Percentiles rank a stretch among this genome's conserved stretches.
These are phyloP conservation scores for Cercospora zeae-maydis DNA, from an alignment of 2,329 filamentous ascomycete species.

Conservation along the genomic window DNA sequence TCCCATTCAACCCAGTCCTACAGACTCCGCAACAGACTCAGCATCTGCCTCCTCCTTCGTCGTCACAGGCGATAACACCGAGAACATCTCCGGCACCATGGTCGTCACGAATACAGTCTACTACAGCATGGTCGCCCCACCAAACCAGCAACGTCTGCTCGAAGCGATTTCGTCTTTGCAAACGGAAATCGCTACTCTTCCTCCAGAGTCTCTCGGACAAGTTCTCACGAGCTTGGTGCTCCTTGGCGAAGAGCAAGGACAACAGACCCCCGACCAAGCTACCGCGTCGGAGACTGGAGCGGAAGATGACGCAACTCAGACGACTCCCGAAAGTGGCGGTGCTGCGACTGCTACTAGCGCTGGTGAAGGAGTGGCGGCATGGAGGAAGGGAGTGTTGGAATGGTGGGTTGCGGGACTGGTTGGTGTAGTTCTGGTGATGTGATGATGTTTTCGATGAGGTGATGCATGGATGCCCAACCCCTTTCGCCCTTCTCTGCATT, in stretches of 20 bases:
- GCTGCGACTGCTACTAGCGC: too few relatives aligned
- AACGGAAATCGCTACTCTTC: background rate
- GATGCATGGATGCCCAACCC: too few relatives aligned
- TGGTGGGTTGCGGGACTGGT: too few relatives aligned
- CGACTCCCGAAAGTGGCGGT: too few relatives aligned
- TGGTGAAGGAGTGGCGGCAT: too few relatives aligned
- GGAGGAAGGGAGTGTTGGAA: too few relatives aligned
- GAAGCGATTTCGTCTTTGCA: background rate
- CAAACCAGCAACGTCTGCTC: background rate
- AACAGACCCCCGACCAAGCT: too few relatives aligned
- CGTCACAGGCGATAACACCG: background rate
- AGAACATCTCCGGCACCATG: background rate
- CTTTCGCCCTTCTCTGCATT: too few relatives aligned
- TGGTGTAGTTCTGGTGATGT: too few relatives aligned
- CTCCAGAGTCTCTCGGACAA: background rate
- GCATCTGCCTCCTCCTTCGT: background rate
- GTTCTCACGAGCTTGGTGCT: background rate
- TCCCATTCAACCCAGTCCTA: background rate
- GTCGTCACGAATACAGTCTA: slow-evolving; percentile 10
- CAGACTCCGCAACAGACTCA: background rate
- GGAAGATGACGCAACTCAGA: too few relatives aligned
- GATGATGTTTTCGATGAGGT: too few relatives aligned
- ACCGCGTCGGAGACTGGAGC: too few relatives aligned
- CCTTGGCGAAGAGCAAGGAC: background rate
- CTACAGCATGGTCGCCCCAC: slow-evolving; percentile 11